Conservation (phyloP, 305 asterid genomes). For the Ruellia speciosa region DNA sequence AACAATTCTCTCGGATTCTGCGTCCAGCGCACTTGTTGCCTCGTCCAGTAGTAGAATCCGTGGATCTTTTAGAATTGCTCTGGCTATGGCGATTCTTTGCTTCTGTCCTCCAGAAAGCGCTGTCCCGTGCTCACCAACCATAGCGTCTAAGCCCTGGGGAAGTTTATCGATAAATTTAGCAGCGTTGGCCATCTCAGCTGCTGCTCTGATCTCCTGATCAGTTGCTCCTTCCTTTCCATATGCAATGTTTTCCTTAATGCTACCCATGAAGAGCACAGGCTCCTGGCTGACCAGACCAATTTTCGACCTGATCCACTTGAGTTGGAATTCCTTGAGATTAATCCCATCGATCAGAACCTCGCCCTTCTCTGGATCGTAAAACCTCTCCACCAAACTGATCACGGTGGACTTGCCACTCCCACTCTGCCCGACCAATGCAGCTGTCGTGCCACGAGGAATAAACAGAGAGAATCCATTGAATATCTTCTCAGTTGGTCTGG, state of each 20-base stretch:
- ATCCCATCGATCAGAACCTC: conserved; percentile 65
- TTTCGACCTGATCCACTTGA: conserved; percentile 74
- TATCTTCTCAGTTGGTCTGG: conserved; percentile 46
- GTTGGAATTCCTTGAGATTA: conserved; percentile 62
- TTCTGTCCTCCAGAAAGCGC: conserved; percentile 95
- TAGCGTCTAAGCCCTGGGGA: conserved; percentile 79
- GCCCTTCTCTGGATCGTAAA: conserved; percentile 73
- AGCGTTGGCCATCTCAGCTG: conserved; percentile 72
- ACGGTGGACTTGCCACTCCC: conserved; percentile 94
- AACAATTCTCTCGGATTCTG: conserved; percentile 83
- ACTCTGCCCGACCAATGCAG: conserved; percentile 89
- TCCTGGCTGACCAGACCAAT: conserved; percentile 87
- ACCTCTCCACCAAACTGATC: conserved; percentile 70
- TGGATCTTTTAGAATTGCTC: conserved; percentile 83
- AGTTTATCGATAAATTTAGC: conserved; percentile 69
- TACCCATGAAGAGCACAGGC: conserved; percentile 62
- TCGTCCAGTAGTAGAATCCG: conserved; percentile 74
- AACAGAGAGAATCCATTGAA: conserved; percentile 52
- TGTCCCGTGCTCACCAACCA: conserved; percentile 90
- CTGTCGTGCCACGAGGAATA: conserved; percentile 52
- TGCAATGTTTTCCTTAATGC: conserved; percentile 68
- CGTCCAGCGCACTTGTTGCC: conserved; percentile 92
- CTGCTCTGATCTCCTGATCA: conserved; percentile 52
- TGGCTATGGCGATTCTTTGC: conserved; percentile 86
- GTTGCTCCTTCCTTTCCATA: conserved; percentile 70